Evolutionary conservation across 306 rosid genomes (phyloP), one percentile per base, ranked within the genome.

Genomic region (Fagus sylvatica): DNA sequence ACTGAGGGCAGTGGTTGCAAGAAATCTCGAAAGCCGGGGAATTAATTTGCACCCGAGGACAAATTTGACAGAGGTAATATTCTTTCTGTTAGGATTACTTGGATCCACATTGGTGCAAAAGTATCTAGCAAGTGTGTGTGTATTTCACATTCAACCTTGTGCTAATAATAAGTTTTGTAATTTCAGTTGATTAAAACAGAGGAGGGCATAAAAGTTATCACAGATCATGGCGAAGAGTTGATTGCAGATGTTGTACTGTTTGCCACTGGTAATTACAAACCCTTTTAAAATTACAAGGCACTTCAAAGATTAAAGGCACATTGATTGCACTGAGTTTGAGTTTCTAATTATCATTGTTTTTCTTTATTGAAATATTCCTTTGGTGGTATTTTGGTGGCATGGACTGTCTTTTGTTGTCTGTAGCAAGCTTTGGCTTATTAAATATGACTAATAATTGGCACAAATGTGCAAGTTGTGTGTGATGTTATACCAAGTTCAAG

Each of bases 171-270:
- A 33, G 48, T 76, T 78, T 49, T 76, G 15, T 69, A 33, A 66
- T 73, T 83, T 69, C 81, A 95, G 98, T 81, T 95, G 90, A 84
- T 76, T 77, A 92, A 86, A 89, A 85, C 96, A 49, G 97, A 91
- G 53, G 81, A 87, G 69, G 98, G 98, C 76, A 85, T 95, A 79
- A 95, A 86, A 86, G 98, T 77, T 83, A 83, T 68, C 70, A 92
- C 98, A 19, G 98, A 95, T 83, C 98, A 95, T 55, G 98, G 98
- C 1, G 97, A 91, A 84, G 98, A 95, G 80, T 85, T 95, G 84
- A 59, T 89, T 56, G 91, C 90, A 2, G 98, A 95, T 88, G 98
- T 78, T 83, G 98, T 95, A 10, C 79, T 95, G 78, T 93, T 95
- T 64, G 98, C 98, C 76, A 95, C 98, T 30, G 98, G 98, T 95